These are phyloP conservation scores for Saturnispora mendoncae DNA, from an alignment of 805 yeast species.

Conservation along the genomic window DNA sequence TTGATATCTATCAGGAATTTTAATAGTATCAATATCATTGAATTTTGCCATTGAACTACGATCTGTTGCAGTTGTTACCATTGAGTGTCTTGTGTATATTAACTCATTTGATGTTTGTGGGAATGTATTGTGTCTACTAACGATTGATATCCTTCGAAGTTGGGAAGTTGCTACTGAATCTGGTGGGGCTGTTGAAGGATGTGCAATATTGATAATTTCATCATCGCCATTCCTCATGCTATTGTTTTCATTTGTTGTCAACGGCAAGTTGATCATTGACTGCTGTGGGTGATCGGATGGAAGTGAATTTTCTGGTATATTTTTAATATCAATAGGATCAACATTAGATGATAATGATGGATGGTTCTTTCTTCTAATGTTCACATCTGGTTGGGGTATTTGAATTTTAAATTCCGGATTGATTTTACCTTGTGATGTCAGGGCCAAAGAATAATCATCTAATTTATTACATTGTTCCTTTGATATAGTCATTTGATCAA, in stretches of 20 bases:
- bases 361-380: too few relatives aligned
- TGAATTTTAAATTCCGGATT: too few relatives aligned
- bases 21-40: slow-evolving; percentile 22
- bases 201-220: neutral
- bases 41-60: slow-evolving; percentile 17
- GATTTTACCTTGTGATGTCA: too few relatives aligned
- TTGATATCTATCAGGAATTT: slow-evolving; percentile 25
- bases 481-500: neutral
- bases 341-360: too few relatives aligned
- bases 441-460: neutral
- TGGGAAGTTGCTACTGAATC: neutral
- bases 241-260: too few relatives aligned
- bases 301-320: neutral
- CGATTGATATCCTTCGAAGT: neutral
- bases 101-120: slow-evolving; percentile 3
- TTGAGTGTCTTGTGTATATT: slow-evolving; percentile 1
- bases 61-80: slow-evolving; percentile 14
- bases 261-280: too few relatives aligned
- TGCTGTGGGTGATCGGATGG: neutral
- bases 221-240: too few relatives aligned
- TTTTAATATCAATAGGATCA: too few relatives aligned
- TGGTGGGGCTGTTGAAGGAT: slow-evolving; percentile 1
- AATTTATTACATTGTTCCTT: neutral
- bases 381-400: too few relatives aligned
- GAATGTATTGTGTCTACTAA: neutral